Conservation (phyloP, 306 rosid species). For the Castanospermum australe region DNA sequence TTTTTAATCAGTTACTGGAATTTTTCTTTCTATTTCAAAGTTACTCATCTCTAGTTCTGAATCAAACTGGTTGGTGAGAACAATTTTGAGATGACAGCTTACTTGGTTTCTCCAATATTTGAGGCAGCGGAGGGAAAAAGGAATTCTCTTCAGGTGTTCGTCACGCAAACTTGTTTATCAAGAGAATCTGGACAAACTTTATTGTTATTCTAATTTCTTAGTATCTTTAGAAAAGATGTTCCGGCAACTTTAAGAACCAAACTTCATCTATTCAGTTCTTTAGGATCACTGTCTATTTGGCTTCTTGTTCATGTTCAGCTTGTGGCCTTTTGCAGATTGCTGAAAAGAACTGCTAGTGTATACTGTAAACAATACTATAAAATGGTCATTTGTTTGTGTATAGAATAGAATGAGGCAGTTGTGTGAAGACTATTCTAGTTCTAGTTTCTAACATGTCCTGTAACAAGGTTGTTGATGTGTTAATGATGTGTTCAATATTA, state of each 20-base stretch:
- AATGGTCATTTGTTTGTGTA: background rate
- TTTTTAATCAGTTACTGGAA: background rate
- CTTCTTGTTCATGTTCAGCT: background rate
- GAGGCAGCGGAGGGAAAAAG: background rate
- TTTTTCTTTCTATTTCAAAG: background rate
- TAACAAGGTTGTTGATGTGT: background rate
- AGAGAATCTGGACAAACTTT: background rate
- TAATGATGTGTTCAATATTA: background rate
- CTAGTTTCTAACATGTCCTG: slow-evolving; percentile 2
- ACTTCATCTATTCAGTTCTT: background rate
- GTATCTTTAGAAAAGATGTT: background rate
- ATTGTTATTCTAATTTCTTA: slow-evolving; percentile 19
- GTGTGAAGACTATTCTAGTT: background rate
- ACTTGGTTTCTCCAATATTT: slow-evolving; percentile 6
- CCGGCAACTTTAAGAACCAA: background rate
- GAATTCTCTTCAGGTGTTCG: slow-evolving; percentile 7
- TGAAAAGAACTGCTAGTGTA: background rate
- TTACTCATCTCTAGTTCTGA: background rate
- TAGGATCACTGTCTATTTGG: background rate
- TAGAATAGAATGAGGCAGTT: slow-evolving; percentile 12
- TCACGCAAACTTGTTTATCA: slow-evolving; percentile 4
- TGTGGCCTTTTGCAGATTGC: background rate
- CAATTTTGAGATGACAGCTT: slow-evolving; percentile 8
- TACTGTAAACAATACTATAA: background rate
- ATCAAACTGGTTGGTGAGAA: background rate